Evolutionary conservation across 768 basidiomycete species (phyloP).

Genomic region (Hirschioporus abietinus): DNA sequence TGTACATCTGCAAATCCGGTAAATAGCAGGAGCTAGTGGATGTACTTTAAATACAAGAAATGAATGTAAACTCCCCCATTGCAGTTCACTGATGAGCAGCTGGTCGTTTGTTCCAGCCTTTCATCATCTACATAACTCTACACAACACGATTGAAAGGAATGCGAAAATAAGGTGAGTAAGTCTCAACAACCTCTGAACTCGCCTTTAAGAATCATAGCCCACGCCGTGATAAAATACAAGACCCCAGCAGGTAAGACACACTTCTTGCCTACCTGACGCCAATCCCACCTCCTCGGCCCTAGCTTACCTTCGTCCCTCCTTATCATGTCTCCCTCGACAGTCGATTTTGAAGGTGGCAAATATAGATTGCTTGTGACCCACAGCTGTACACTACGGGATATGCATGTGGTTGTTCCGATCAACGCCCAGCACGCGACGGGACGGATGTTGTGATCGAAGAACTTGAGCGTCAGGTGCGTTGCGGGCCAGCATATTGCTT

Average conservation of each 20-base stretch:
- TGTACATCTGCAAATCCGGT: no score
- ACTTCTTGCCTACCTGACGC: constrained; percentile 62
- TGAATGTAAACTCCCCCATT: no score
- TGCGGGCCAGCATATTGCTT: constrained; percentile 95
- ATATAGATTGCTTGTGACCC: constrained; percentile 89
- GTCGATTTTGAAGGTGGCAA: constrained; percentile 9
- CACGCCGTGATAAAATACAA: constrained; percentile 82
- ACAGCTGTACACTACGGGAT: constrained; percentile 82
- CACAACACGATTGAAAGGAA: no score
- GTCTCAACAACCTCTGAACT: constrained; percentile 17
- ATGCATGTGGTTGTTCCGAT: constrained; percentile 87
- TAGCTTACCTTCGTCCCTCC: constrained; percentile 33
- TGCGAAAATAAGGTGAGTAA: background rate
- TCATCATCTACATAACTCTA: no score
- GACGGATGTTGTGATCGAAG: constrained; percentile 62
- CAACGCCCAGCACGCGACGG: constrained; percentile 84
- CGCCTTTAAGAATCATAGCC: constrained; percentile 41
- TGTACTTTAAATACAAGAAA: no score
- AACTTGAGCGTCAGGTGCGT: constrained; percentile 80
- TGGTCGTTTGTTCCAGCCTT: no score
- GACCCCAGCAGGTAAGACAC: constrained; percentile 66
- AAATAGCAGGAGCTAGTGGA: no score
- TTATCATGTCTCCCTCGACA: constrained; percentile 18
- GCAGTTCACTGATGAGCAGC: no score
- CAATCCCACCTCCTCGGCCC: constrained; percentile 77